Base-by-base conservation (phyloP, 371 early-diverging fungal genomes). In the Blakeslea trispora region DNA sequence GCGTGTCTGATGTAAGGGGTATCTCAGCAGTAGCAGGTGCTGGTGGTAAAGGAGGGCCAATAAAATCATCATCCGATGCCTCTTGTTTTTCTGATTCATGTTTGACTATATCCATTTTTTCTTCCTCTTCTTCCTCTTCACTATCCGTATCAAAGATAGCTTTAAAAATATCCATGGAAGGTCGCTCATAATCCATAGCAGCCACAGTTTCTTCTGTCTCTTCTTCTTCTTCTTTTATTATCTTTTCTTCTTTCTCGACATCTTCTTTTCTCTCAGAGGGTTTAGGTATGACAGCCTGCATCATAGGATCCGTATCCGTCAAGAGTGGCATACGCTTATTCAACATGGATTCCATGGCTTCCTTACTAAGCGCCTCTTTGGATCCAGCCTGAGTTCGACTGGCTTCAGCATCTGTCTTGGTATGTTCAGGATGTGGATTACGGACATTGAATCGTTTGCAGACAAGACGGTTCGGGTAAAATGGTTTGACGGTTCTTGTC, bases 361-460 rank as follows among this genome's bases (percentile, higher is more conserved):
- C 70, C 45, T 81, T 71, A 50, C 85, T 86, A 17, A 89, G 57
- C 0, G 77, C 81, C 31, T 84, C 78, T 37, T 59, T 58, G 1
- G 60, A 68, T 22, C 75, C 78, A 7, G 78, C 72, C 31, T 71
- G 66, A 3, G 75, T 69, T 13, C 66, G 64, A 18, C 66, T 77
- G 18, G 61, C 59, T 17, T 67, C 75, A 9, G 43, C 10, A 32
- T 46, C 61, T 0, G 54, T 50, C 10, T 51, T 42, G 3, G 74
- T 79, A 61, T 79, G 79, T 18, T 78, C 69, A 3, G 88, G 88
- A 67, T 87, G 88, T 13, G 92, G 92, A 46, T 89, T 81, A 1
- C 85, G 81, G 0, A 94, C 84, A 61, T 89, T 89, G 68, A 94
- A 91, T 17, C 94, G 79, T 58, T 92, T 93, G 69, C 92, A 93